Percentiles rank a stretch among this genome's conserved stretches.
Evolutionary conservation across 768 basidiomycete species (phyloP).

Genomic region (Lactarius psammicola): DNA sequence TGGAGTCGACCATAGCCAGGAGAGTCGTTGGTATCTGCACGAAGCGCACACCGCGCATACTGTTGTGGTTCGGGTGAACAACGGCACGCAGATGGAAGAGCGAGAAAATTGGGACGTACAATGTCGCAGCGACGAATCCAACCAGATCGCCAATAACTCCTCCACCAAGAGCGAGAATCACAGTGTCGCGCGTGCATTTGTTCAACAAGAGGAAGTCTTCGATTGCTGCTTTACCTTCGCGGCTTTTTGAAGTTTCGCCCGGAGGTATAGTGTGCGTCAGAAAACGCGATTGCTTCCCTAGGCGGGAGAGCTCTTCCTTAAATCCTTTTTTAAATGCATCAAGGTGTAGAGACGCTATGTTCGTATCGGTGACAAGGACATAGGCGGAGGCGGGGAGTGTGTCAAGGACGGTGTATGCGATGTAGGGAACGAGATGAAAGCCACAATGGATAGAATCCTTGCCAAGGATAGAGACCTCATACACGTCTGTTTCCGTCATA

Average conservation of each 20-base stretch:
- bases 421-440: conserved; percentile 57
- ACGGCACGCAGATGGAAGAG: not conserved
- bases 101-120: conserved; percentile 53
- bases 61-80: conserved; percentile 35
- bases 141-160: conserved; percentile 97
- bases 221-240: conserved; percentile 87
- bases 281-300: conserved; percentile 52
- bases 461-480: conserved; percentile 46
- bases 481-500: conserved; percentile 36
- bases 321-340: conserved; percentile 67
- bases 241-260: conserved; percentile 90
- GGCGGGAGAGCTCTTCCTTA: conserved; percentile 38
- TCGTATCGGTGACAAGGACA: conserved; percentile 88
- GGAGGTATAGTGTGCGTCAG: conserved; percentile 78
- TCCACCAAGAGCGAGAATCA: conserved; percentile 90
- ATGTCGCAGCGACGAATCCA: conserved; percentile 95
- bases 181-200: conserved; percentile 89
- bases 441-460: conserved; percentile 52
- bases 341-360: conserved; percentile 82
- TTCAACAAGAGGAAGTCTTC: conserved; percentile 90
- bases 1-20: conserved; percentile 98
- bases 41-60: conserved; percentile 96
- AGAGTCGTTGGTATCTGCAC: conserved; percentile 96
- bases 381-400: conserved; percentile 81
- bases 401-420: conserved; percentile 66